These are phyloP conservation scores for Cubamyces lactineus DNA, from an alignment of 768 basidiomycete genomes.

Conservation along the genomic window DNA sequence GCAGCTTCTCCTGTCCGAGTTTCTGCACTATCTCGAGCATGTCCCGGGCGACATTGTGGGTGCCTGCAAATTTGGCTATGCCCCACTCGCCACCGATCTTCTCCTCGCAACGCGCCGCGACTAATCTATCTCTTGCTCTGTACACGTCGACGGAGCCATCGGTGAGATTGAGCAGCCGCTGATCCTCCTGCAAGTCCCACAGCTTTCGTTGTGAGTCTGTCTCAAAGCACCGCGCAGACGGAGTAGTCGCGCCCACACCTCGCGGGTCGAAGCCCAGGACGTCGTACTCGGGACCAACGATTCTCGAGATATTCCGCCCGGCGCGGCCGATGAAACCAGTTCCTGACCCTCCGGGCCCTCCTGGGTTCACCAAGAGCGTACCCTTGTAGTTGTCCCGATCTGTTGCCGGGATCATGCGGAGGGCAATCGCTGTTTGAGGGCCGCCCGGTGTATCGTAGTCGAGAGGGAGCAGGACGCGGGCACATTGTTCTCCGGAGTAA, in stretches of 20 bases:
- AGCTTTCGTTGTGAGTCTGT: conserved; percentile 13
- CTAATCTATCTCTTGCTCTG: conserved; percentile 12
- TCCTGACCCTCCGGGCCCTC: conserved; percentile 26
- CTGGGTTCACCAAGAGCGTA: conserved; percentile 25
- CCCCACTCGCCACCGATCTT: conserved; percentile 27
- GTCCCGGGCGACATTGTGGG: conserved; percentile 35
- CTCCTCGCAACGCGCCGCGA: conserved; percentile 17
- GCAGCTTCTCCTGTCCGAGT: conserved; percentile 35
- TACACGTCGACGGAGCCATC: conserved; percentile 12
- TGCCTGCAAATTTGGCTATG: conserved; percentile 31
- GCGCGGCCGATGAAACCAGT: conserved; percentile 7
- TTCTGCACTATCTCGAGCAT: conserved; percentile 36
- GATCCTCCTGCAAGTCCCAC: conserved; percentile 19
- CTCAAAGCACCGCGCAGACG: conserved; percentile 22
- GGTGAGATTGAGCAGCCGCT: conserved; percentile 17
- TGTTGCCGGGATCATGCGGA: conserved; percentile 24
- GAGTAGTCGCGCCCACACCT: conserved; percentile 28
- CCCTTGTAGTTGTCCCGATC: conserved; percentile 20
- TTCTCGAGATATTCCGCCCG: conserved; percentile 20
- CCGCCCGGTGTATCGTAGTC: conserved; percentile 25
- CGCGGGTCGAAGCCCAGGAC: conserved; percentile 30
- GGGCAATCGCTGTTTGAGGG: conserved; percentile 23
- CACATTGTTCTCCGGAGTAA: conserved; percentile 21
- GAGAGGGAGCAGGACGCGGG: conserved; percentile 25
- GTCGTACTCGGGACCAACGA: conserved; percentile 24